Percentiles rank a stretch among this genome's conserved stretches.
Conservation (phyloP, 805 yeast species). For the Priceomyces medius region DNA sequence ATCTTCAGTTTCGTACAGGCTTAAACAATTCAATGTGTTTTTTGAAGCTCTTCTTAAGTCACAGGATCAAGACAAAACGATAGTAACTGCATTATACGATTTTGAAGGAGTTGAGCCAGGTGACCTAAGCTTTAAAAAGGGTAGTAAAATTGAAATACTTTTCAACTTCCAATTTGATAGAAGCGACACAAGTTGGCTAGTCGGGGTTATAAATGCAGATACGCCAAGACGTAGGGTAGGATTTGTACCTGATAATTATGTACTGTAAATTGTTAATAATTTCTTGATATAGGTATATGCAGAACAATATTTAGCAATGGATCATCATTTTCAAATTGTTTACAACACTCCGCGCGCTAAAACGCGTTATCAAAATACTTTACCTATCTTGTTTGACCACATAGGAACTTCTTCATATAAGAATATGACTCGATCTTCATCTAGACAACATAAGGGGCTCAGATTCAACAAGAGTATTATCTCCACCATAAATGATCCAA, state of each 20-base stretch:
- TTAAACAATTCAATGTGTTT: slow-evolving; percentile 22
- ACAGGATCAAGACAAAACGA: slow-evolving; percentile 5
- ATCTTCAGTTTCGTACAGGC: slow-evolving; percentile 23
- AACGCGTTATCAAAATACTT: background rate
- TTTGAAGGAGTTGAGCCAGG: slow-evolving; percentile 36
- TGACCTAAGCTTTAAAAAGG: slow-evolving; percentile 34
- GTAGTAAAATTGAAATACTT: slow-evolving; percentile 33
- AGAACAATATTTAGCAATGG: background rate
- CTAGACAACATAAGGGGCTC: slow-evolving; percentile 5
- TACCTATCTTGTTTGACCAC: too few relatives aligned
- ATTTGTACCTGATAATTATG: slow-evolving; percentile 35
- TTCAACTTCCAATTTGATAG: slow-evolving; percentile 29
- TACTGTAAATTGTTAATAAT: slow-evolving; percentile 8
- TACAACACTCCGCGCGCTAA: background rate
- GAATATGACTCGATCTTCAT: slow-evolving; percentile 2
- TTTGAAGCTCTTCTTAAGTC: slow-evolving; percentile 17
- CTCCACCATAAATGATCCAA: slow-evolving; percentile 55
- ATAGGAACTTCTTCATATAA: background rate
- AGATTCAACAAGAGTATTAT: slow-evolving; percentile 49
- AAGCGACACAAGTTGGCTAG: slow-evolving; percentile 30
- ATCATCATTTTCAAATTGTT: background rate
- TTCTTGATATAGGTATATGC: too few relatives aligned
- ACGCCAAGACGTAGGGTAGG: slow-evolving; percentile 26
- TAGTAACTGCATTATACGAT: slow-evolving; percentile 17
- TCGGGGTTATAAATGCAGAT: slow-evolving; percentile 23